Base-by-base conservation (phyloP, 306 rosid species). In the Rosa chinensis region DNA sequence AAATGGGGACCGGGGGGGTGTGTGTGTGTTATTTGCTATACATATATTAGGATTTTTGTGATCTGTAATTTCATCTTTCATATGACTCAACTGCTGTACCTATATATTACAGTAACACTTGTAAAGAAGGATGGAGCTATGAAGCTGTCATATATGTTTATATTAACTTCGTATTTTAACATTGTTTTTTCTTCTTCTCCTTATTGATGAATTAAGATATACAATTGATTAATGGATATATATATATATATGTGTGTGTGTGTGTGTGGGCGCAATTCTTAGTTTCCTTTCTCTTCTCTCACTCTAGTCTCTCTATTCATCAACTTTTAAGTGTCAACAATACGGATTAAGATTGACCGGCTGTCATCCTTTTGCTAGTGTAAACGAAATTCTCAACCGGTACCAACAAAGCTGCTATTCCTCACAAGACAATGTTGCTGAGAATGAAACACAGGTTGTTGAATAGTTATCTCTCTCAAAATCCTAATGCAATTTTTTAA, bases 391-490 rank as follows among this genome's bases (percentile, higher is more conserved):
- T 85, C 79, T 92, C 64, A 92, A 92, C 81, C 85, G 88, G 76
- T 94, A 92, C 78, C 92, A 90, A 20, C 92, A 86, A 61, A 79
- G 76, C 76, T 74, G 83, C 77, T 90, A 89, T 84, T 39, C 87
- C 61, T 83, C 83, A 48, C 85, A 81, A 45, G 66, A 53, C 78
- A 61, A 78, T 11, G 68, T 59, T 42, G 81, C 37, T n/a, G 93
- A 82, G 43, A 81, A 55, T 61, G 91, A 88, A 56, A 45, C 93
- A 20, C 93, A 91, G 98, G 97, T 93, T 82, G 45, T 8, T 39
- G 20, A 10, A 49, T 5, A 44, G 47, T 44, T 44, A 12, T 47
- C 37, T 52, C 18, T 35, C 59, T 49, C 37, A 78, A 28, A 44
- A 39, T 8, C 39, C 18, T 63, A 16, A 14, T 1, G 32, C 7